Conservation (phyloP, 306 rosid genomes). For the Cucurbita argyrosperma region DNA sequence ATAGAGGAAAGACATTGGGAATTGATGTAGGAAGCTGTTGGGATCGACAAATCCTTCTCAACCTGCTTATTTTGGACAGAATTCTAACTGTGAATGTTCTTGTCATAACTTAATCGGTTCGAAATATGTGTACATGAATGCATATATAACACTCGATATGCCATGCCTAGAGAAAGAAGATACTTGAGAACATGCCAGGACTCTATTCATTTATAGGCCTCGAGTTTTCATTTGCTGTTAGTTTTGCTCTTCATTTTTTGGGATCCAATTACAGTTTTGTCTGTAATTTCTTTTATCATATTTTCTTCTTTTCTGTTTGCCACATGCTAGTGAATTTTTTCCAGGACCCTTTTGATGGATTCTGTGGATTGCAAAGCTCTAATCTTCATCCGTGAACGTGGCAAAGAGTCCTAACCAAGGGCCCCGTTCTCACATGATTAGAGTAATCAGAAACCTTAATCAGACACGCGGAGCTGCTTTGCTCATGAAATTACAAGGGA, state of each 20-base stretch:
- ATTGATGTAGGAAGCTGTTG: neutral
- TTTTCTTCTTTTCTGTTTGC: constrained; percentile 2
- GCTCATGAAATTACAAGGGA: neutral
- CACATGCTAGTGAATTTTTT: neutral
- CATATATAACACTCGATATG: no score
- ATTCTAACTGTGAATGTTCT: neutral
- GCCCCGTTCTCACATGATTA: neutral
- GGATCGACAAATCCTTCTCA: neutral
- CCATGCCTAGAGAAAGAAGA: no score
- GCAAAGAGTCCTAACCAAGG: neutral
- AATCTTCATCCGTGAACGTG: neutral
- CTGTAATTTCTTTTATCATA: neutral
- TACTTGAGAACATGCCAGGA: no score
- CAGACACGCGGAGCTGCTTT: neutral
- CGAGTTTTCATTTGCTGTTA: no score
- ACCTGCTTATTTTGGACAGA: neutral
- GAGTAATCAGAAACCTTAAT: neutral
- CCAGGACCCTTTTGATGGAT: neutral
- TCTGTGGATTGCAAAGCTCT: neutral
- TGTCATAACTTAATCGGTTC: neutral
- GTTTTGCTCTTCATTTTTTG: no score
- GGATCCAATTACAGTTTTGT: no score
- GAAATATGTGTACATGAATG: neutral
- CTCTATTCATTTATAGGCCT: no score
- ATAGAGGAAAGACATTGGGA: neutral